A percentile compares a stretch with the other conserved stretches of the same genome.
These are phyloP conservation scores for Penicillium lagena DNA, from an alignment of 495 filamentous ascomycete species.

Conservation along the genomic window DNA sequence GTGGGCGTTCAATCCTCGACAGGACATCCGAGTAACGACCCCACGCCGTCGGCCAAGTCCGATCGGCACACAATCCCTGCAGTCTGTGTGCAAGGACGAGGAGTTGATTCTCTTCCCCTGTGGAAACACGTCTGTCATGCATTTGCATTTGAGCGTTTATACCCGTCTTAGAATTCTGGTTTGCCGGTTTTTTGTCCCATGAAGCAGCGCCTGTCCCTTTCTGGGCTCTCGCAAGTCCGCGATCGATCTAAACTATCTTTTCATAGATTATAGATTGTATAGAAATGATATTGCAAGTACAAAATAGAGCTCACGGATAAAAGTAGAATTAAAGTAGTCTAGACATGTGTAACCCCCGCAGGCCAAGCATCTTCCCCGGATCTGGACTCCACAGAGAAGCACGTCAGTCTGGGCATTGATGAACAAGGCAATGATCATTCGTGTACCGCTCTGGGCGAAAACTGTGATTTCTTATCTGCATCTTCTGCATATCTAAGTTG, in stretches of 20 bases:
- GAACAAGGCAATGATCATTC: constrained; percentile 13
- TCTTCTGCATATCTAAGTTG: no score
- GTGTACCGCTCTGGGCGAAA: not conserved
- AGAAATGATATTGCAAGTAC: not conserved
- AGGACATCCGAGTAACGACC: not conserved
- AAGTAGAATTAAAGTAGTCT: not conserved
- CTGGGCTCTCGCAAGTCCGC: not conserved
- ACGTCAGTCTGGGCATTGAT: constrained; percentile 10
- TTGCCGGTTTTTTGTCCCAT: no score
- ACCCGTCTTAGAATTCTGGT: constrained; percentile 17
- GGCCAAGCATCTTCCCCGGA: constrained; percentile 17
- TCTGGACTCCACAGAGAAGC: not conserved
- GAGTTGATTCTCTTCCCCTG: no score
- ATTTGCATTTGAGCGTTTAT: constrained; percentile 30
- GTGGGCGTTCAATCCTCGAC: not conserved
- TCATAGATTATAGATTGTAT: no score
- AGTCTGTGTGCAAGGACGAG: no score
- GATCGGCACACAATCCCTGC: not conserved
- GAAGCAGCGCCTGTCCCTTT: not conserved
- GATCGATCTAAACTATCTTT: no score
- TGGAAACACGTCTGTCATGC: not conserved
- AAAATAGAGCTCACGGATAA: not conserved
- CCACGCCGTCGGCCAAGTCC: not conserved
- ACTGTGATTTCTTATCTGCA: no score
- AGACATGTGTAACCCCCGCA: not conserved